These are phyloP conservation scores for Eucalyptus caleyi DNA, from an alignment of 345 rosid species.

Conservation along the genomic window DNA sequence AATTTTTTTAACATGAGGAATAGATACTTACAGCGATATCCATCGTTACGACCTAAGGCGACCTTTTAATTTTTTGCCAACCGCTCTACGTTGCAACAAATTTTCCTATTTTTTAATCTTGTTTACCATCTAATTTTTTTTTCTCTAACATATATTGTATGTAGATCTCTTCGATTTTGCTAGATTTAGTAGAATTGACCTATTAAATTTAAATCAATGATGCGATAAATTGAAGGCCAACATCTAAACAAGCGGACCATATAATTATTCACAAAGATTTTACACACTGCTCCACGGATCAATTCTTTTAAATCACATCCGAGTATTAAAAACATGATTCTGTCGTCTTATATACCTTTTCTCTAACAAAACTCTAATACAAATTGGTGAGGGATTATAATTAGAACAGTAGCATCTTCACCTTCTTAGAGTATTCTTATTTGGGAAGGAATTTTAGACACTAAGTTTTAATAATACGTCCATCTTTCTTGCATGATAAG, in stretches of 20 bases:
- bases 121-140: neutral
- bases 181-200: neutral
- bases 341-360: rapidly evolving
- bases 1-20: neutral
- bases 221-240: neutral
- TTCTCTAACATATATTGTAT: neutral
- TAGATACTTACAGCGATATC: neutral
- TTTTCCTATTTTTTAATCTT: neutral
- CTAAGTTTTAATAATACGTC: neutral
- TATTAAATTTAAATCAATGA: neutral
- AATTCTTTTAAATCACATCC: neutral
- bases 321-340: neutral
- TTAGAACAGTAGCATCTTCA: neutral
- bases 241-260: neutral
- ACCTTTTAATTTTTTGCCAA: neutral
- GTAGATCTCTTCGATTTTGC: neutral
- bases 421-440: neutral
- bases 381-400: neutral
- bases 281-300: neutral
- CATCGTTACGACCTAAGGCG: neutral
- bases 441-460: neutral
- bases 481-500: neutral
- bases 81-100: neutral
- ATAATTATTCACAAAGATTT: neutral
- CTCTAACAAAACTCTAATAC: neutral